phyloP scores from a whole-genome alignment of 2,329 filamentous ascomycete genomes.

The Stromatinia cepivora region DNA sequence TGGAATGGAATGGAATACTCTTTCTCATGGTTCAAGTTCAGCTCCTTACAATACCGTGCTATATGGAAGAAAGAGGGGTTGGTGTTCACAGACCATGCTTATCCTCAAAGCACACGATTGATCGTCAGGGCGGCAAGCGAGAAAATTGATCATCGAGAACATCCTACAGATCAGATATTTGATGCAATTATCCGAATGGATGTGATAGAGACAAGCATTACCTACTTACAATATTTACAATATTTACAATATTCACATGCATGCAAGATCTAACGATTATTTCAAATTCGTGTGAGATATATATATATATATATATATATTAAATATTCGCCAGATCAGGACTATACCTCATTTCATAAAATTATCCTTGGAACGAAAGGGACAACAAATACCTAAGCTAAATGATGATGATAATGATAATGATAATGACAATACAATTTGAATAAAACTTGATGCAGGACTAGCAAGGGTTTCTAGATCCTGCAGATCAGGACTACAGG shows the following conservation, averaged over 20 bases:
- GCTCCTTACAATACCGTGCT: not conserved
- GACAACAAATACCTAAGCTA: slow-evolving; percentile 10
- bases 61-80: slow-evolving; percentile 20
- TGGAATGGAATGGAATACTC: not conserved
- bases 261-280: slow-evolving; percentile 22
- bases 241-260: slow-evolving; percentile 1
- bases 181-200: slow-evolving; percentile 8
- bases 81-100: slow-evolving; percentile 18
- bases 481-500: slow-evolving; percentile 27
- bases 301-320: too few relatives aligned
- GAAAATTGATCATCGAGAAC: slow-evolving; percentile 5
- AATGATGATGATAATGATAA: slow-evolving; percentile 14
- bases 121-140: slow-evolving; percentile 21
- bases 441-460: slow-evolving; percentile 22
- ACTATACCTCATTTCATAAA: slow-evolving; percentile 19
- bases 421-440: slow-evolving; percentile 15
- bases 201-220: slow-evolving; percentile 6
- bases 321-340: slow-evolving; percentile 15
- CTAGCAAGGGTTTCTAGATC: slow-evolving; percentile 25
- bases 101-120: slow-evolving; percentile 14
- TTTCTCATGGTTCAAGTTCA: not conserved
- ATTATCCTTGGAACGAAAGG: slow-evolving; percentile 13
- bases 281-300: slow-evolving; percentile 21
- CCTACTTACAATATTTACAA: not conserved
- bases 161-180: slow-evolving; percentile 5